Evolutionary conservation across 345 rosid genomes (phyloP).

Genomic region (Syzygium aromaticum): DNA sequence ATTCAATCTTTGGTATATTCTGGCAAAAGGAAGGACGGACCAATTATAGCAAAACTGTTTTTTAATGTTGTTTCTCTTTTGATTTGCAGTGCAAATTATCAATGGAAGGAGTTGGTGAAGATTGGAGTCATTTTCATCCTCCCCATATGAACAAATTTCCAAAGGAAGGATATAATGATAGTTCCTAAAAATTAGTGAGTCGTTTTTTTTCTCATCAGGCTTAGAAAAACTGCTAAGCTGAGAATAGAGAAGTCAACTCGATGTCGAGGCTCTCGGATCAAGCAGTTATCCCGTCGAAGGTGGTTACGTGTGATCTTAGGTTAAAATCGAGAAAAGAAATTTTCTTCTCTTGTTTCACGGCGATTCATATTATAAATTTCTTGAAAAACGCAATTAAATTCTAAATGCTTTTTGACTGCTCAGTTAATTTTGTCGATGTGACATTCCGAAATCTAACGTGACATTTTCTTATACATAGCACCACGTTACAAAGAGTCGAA

Average conservation of each 20-base stretch:
- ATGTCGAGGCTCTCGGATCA: too few relatives aligned
- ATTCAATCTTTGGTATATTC: neutral
- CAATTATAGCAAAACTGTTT: neutral
- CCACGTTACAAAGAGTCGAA: neutral
- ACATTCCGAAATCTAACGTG: neutral
- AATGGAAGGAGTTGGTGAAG: neutral
- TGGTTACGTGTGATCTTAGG: too few relatives aligned
- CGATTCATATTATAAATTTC: neutral
- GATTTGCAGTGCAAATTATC: neutral
- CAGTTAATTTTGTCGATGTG: neutral
- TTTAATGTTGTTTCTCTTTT: neutral
- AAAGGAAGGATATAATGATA: too few relatives aligned
- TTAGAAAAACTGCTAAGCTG: too few relatives aligned
- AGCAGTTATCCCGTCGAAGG: too few relatives aligned
- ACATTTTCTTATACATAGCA: too few relatives aligned
- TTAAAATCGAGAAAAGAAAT: too few relatives aligned
- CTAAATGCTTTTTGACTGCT: neutral
- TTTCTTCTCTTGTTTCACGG: too few relatives aligned
- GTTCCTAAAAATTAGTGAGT: too few relatives aligned
- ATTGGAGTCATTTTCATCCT: neutral
- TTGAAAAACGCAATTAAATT: neutral
- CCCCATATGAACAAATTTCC: too few relatives aligned
- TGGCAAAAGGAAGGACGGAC: neutral
- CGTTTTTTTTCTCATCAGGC: too few relatives aligned
- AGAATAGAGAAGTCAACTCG: too few relatives aligned